Evolutionary conservation across 2,329 filamentous ascomycete species (phyloP), one percentile per base, ranked within the genome.

Genomic region (Arthrobotrys entomopaga): DNA sequence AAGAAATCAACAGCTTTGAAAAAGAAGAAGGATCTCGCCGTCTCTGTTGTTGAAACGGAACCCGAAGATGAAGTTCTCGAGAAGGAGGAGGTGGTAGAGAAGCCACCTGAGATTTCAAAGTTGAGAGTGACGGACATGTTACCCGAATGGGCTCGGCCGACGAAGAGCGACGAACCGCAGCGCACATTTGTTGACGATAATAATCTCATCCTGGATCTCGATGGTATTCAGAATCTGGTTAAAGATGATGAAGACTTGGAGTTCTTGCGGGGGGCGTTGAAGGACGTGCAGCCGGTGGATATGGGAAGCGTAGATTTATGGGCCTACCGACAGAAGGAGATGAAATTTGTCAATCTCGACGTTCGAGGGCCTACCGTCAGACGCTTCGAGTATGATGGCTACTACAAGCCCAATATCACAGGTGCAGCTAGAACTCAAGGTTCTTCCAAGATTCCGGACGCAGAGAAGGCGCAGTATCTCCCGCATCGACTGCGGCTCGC

Each of bases 391-490:
- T 16, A 88, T 89, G 50, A 84, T 85, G 34, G 88, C 87, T 73
- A 66, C 79, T 98, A 97, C 80, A 91, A 97, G 46, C 88, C 91
- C 0, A 99, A 97, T 77, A 76, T 86, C 0, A 92, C 92, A 8
- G 95, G 95, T 38, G 91, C 89, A 78, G 95, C 95, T 66, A 88
- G 95, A 66, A 97, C 95, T 0, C 93, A 99, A 83, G 93, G 93
- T 26, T 89, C 93, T 79, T 94, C 96, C 84, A 96, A 94, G 84
- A 98, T 99, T 66, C 86, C 96, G 76, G 96, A 99, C 81, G 92
- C 92, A 0, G 95, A 99, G 81, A 99, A 99, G 84, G 97, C 93
- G 26, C 97, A 97, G 80, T 99, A 99, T 80, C 86, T 99, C 6
- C 95, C 95, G 46, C 95, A 99, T 84, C 93, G 96, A 77, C 95